Evolutionary conservation across 306 rosid species (phyloP), one percentile per base, ranked within the genome.

Genomic region (Dalbergia oliveri): DNA sequence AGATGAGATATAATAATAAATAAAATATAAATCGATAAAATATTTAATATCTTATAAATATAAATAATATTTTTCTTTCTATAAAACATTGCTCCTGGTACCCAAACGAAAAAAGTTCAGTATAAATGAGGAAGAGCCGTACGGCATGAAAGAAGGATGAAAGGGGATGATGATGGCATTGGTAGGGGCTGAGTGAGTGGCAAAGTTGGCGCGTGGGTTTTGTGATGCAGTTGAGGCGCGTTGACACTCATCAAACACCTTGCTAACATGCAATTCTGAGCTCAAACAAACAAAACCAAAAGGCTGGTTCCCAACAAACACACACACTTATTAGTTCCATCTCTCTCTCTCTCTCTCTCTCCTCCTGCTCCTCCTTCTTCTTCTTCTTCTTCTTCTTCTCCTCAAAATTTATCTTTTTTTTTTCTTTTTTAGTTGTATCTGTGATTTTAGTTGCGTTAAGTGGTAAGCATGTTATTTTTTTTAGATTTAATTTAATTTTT

Each of bases 381-480:
- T 39, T 69, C 84, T 26, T 72, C 82, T 79, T 78, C 69, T 26
- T 72, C 82, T 79, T 78, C 69, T 76, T 85, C 31, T 34, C 14
- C 84, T 72, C 86, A 82, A 87, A 89, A 79, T 85, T 82, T 72
- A 37, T 44, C 54, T 50, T 15, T 50, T 14, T 15, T 15, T 50
- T 50, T 50, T 5, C 3, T 9, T 81, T 78, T 77, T 53, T 50
- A 72, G 26, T 75, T 76, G 35, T 23, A 5, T 13, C 81, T 18
- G 54, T 47, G 23, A 61, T 81, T 64, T 34, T 60, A 68, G 84
- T 73, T 62, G 21, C 83, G 11, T 83, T 72, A 71, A 56, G 16
- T 88, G 88, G 97, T 91, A 64, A 91, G 84, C 76, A 43, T 79
- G 49, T 66, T 68, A 67, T 54, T 77, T 58, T 61, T 60, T 54